A percentile compares a stretch with the other conserved stretches of the same genome.
These are phyloP conservation scores for Cercospora janseana DNA, from an alignment of 2,329 filamentous ascomycete species.

Conservation along the genomic window DNA sequence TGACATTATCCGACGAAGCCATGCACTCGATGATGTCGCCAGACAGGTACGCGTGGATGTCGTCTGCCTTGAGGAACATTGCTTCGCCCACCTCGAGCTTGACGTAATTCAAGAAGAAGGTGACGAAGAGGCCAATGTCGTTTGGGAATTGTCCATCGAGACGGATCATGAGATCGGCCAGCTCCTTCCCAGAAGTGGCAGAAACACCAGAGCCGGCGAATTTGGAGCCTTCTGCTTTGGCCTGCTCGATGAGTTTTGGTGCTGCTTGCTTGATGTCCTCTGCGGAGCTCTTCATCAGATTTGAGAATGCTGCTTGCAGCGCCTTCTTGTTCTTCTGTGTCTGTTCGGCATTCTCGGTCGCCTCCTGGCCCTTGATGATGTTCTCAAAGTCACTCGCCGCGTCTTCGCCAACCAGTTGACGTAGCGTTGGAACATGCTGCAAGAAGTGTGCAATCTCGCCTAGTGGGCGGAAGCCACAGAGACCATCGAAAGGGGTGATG, in stretches of 20 bases:
- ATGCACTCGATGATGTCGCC: constrained; percentile 99
- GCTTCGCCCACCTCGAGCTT: constrained; percentile 84
- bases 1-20: constrained; percentile 98
- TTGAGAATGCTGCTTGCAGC: constrained; percentile 70
- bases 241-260: constrained; percentile 67
- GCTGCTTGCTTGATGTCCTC: constrained; percentile 64
- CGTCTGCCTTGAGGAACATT: constrained; percentile 92
- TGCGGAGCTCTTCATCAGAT: constrained; percentile 74
- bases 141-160: constrained; percentile 80
- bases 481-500: constrained; percentile 90
- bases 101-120: constrained; percentile 97
- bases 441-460: constrained; percentile 85
- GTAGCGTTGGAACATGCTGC: constrained; percentile 56
- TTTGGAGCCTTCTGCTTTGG: constrained; percentile 63
- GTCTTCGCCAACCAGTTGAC: constrained; percentile 50
- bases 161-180: constrained; percentile 73
- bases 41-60: constrained; percentile 92
- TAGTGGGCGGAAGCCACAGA: constrained; percentile 91
- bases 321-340: constrained; percentile 68
- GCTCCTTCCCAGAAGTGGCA: constrained; percentile 65
- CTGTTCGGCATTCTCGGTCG: constrained; percentile 47
- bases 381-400: constrained; percentile 47
- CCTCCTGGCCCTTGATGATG: constrained; percentile 53
- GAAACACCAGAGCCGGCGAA: constrained; percentile 72
- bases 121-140: constrained; percentile 89